Evolutionary conservation across 1,284 basidiomycete species (phyloP), one percentile per base, ranked within the genome.

Genomic region (Cutaneotrichosporon sp.): DNA sequence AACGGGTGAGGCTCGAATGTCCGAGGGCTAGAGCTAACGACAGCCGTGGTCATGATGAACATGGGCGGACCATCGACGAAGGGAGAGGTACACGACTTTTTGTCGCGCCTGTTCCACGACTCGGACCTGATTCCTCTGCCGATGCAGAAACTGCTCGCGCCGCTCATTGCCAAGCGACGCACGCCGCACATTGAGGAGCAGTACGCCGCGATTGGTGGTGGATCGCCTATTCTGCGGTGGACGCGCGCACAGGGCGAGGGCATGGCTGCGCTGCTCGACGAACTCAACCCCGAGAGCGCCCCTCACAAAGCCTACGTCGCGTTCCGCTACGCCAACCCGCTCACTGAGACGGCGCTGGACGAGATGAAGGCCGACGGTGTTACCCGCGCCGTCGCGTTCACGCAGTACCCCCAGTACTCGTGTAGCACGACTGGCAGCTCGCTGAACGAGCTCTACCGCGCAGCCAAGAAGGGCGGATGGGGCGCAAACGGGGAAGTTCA

Each of bases 331-430:
- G 92, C 90, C 18, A 80, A 83, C 40, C 96, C 94, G 1, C 77
- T 97, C 54, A 97, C 93, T 33, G 84, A 88, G 64, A 84, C 85
- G 64, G 86, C 88, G 21, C 80, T 90, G 18, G 81, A 80, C 52
- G 84, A 90, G 74, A 88, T 99, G 86, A 85, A 84, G 73, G 81
- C 78, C 48, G 96, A 98, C 69, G 91, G 93, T 18, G 91, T 99
- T 34, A 86, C 81, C 69, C 81, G 93, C 52, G 96, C 94, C 0
- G 80, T 99, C 21, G 96, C 93, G 18, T 98, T 99, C 77, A 91
- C 90, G 2, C 96, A 99, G 77, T 99, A 99, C 72, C 96, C 96
- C 1, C 96, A 99, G 75, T 99, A 99, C 77, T 91, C 88, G 67
- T 98, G 96, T 77, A 92, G 88, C 59, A 99, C 96, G 4, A 98